These are phyloP conservation scores for Pisolithus microcarpus DNA, from an alignment of 768 basidiomycete species.

Conservation along the genomic window DNA sequence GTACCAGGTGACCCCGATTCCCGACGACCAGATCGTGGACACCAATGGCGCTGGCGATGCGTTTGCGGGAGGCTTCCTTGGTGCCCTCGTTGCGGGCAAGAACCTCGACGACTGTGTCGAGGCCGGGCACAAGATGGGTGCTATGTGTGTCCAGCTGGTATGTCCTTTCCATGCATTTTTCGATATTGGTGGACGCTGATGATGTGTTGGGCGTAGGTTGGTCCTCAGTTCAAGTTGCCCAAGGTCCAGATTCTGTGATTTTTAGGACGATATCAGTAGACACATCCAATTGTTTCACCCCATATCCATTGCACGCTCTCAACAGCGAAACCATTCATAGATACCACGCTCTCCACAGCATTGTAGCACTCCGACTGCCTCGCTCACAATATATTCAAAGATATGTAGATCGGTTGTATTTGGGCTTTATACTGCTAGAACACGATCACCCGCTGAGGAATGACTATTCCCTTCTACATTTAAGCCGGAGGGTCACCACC, in stretches of 20 bases:
- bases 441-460: too few relatives aligned
- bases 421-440: too few relatives aligned
- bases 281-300: background rate
- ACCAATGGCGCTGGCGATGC: constrained; percentile 98
- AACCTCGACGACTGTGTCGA: constrained; percentile 67
- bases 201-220: constrained; percentile 32
- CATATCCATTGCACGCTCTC: constrained; percentile 27
- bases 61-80: constrained; percentile 94
- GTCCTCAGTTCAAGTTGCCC: constrained; percentile 51
- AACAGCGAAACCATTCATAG: constrained; percentile 30
- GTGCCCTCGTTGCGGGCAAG: constrained; percentile 77
- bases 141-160: constrained; percentile 80
- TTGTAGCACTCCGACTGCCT: constrained; percentile 17
- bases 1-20: constrained; percentile 52
- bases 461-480: too few relatives aligned
- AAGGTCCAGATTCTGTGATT: constrained; percentile 41
- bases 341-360: constrained; percentile 31
- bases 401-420: too few relatives aligned
- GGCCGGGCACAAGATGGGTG: constrained; percentile 80
- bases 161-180: constrained; percentile 10
- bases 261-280: background rate
- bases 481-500: too few relatives aligned
- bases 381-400: background rate
- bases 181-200: background rate
- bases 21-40: constrained; percentile 71